These are phyloP conservation scores for Globisporangium canariense DNA, from an alignment of 352 stramenopile genomes.

Conservation along the genomic window DNA sequence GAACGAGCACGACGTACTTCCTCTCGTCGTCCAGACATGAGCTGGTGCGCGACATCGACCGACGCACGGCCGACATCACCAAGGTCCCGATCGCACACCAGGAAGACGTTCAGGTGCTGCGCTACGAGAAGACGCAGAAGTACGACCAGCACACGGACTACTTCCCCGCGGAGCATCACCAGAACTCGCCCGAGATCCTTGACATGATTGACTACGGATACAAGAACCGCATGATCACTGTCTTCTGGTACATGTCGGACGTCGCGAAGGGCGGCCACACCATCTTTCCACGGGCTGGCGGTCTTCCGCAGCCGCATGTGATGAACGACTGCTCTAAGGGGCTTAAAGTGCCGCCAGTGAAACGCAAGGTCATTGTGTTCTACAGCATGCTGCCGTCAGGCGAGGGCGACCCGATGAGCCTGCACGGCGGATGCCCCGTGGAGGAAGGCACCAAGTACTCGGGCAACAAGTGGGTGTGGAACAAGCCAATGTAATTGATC, in stretches of 20 bases:
- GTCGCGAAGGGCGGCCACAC: constrained; percentile 67
- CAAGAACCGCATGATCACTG: constrained; percentile 85
- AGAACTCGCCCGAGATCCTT: constrained; percentile 39
- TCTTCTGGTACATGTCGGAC: constrained; percentile 88
- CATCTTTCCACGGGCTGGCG: constrained; percentile 62
- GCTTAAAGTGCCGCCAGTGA: constrained; percentile 57
- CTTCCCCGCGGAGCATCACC: constrained; percentile 41
- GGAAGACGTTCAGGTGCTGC: constrained; percentile 68
- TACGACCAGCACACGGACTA: constrained; percentile 78
- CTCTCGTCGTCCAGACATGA: constrained; percentile 44
- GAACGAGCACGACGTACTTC: constrained; percentile 78
- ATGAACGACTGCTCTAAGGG: constrained; percentile 66
- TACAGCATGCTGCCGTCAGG: constrained; percentile 79
- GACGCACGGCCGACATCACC: constrained; percentile 54
- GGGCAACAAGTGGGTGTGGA: constrained; percentile 86
- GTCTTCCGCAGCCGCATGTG: constrained; percentile 30
- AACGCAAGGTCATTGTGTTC: constrained; percentile 78
- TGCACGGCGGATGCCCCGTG: constrained; percentile 68
- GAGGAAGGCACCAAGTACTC: constrained; percentile 74
- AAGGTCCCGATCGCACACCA: constrained; percentile 60
- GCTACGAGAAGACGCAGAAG: constrained; percentile 69
- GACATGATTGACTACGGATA: constrained; percentile 56
- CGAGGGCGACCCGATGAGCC: constrained; percentile 53
- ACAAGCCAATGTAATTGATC: constrained; percentile 39
- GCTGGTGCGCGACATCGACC: constrained; percentile 51